Base-by-base conservation (phyloP, 2,329 filamentous ascomycete genomes). In the Dothiorella sarmentorum region DNA sequence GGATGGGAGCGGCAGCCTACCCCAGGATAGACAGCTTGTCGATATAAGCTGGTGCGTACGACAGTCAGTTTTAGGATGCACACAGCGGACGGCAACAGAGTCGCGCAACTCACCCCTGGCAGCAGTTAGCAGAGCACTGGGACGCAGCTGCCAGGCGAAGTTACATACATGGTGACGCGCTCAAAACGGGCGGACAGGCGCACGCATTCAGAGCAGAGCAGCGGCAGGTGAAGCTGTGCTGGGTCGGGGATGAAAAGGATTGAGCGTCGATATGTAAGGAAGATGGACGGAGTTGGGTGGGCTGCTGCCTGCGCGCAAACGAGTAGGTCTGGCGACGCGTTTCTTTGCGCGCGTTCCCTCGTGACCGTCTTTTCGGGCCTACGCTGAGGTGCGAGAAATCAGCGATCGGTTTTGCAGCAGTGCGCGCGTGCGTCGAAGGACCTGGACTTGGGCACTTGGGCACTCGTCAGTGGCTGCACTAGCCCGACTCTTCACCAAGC, bases 21-120 rank as follows among this genome's bases (percentile, higher is more conserved):
- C 91, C 93, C 70, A 86, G 78, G 63, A 97, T 94, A 64, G 88
- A 89, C 66, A 97, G 84, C 71, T 92, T 95, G 70, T 96, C 90
- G 67, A 97, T 92, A 72, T 85, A 88, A 64, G 92, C 90, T 90
- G 44, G 4, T 17, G 26, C 31, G 27, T n/a, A 18, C 26, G 37
- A 22, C 13, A n/a, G 43, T 58, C 31, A 58, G 55, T 29, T 35
- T n/a, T 33, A 17, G 44, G 27, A 27, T 43, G 13, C 10, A 31
- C 29, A 13, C 7, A 13, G 29, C 29, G 20, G 44, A 15, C 27
- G 43, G 29, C 24, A 31, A 26, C 7, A 15, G 13, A 33, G 42
- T 7, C 10, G 55, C 33, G 22, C 27, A 22, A 58, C 56, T 52
- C 17, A 58, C 56, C 52, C 56, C 56, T 58, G 56, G 22, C 17